Conservation (phyloP, 2,329 filamentous ascomycete species). For the Fusarium sp. region DNA sequence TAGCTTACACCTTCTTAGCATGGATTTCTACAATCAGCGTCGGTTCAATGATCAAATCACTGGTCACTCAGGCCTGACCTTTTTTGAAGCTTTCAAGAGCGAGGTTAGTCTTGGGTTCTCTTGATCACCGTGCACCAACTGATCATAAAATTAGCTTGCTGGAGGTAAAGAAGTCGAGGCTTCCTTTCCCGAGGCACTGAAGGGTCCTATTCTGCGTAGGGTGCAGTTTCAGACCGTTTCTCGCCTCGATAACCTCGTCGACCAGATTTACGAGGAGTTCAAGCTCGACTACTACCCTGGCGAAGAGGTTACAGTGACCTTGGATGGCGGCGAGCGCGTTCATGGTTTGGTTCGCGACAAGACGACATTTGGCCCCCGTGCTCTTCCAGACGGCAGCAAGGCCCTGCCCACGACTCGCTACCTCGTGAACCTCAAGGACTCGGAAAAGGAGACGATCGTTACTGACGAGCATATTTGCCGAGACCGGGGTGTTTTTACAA, state of each 20-base stretch:
- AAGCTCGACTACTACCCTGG: conserved; percentile 92
- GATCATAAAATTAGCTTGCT: conserved; percentile 65
- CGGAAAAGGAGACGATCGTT: conserved; percentile 79
- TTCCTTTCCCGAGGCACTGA: conserved; percentile 90
- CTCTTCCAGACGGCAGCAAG: conserved; percentile 75
- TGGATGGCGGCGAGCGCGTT: conserved; percentile 75
- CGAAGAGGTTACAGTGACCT: conserved; percentile 81
- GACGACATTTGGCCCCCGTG: conserved; percentile 74
- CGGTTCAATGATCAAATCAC: conserved; percentile 97
- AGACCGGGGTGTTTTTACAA: conserved; percentile 93
- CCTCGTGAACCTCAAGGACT: conserved; percentile 79
- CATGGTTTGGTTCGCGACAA: conserved; percentile 87
- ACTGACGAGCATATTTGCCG: conserved; percentile 86
- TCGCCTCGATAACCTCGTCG: conserved; percentile 84
- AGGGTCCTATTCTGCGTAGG: conserved; percentile 88
- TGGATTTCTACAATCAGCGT: conserved; percentile 94
- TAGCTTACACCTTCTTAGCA: conserved; percentile 60
- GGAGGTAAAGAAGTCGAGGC: conserved; percentile 91
- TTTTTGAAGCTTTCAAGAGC: conserved; percentile 91
- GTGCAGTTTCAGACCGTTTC: conserved; percentile 92
- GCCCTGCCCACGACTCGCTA: conserved; percentile 82
- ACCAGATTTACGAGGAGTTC: conserved; percentile 80
- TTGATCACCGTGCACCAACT: conserved; percentile 11
- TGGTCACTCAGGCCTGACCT: conserved; percentile 89
- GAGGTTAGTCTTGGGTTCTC: conserved; percentile 71